phyloP scores from a whole-genome alignment of 108 stramenopile species.

The Conticribra weissflogii region DNA sequence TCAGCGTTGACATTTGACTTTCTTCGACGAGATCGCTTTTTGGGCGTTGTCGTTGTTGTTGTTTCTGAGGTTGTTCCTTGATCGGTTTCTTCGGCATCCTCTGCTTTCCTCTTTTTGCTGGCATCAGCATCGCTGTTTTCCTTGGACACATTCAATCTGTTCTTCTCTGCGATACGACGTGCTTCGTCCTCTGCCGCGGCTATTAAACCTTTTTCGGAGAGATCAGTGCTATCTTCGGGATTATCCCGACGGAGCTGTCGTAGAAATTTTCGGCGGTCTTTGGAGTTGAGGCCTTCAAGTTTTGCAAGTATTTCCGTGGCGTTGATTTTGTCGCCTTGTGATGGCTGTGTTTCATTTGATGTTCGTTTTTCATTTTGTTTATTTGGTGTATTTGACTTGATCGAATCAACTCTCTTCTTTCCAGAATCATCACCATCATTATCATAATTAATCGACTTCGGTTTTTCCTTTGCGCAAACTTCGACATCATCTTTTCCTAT shows the following conservation, averaged over 20 bases:
- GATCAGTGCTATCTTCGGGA: neutral
- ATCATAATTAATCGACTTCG: no score
- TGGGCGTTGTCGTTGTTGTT: constrained; percentile 31
- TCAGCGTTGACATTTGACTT: constrained; percentile 40
- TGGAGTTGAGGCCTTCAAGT: constrained; percentile 75
- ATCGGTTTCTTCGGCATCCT: neutral
- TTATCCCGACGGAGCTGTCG: constrained; percentile 31
- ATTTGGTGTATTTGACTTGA: neutral
- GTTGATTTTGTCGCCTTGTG: neutral
- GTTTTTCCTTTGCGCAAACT: constrained; percentile 4
- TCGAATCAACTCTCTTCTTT: neutral
- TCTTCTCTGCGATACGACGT: constrained; percentile 31
- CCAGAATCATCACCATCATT: no score
- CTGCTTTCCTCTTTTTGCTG: constrained; percentile 29
- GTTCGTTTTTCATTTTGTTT: neutral
- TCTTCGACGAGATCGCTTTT: constrained; percentile 48
- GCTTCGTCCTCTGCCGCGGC: constrained; percentile 42
- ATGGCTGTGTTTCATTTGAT: constrained; percentile 1
- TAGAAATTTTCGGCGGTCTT: constrained; percentile 56
- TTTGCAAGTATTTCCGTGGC: constrained; percentile 44
- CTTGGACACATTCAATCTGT: constrained; percentile 17
- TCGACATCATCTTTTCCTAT: constrained; percentile 1
- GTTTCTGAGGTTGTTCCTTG: no score
- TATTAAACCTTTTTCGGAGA: constrained; percentile 21
- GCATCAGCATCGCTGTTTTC: constrained; percentile 39